Evolutionary conservation across 495 filamentous ascomycete genomes (phyloP), one percentile per base, ranked within the genome.

Genomic region (Aspergillus panamensis): DNA sequence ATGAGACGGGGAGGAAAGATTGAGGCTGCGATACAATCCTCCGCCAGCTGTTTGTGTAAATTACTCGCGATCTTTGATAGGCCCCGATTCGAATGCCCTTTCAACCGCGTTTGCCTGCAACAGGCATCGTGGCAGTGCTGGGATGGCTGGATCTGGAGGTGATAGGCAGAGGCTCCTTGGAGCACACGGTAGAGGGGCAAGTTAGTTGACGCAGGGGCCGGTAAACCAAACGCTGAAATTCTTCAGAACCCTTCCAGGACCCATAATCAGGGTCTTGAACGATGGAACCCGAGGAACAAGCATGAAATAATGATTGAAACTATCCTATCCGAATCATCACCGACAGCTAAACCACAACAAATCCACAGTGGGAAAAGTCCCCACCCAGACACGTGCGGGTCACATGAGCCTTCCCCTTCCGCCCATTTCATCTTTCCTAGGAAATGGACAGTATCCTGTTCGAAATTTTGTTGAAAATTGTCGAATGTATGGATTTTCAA

Each of bases 61-160:
- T 40, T 25, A 2, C 13, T 44, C 19, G 13, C n/a, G 9, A 8
- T 7, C 16, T 14, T 20, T 57, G 35, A 57, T 57, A 57, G 55
- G 55, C 47, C 29, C 3, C 44, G 42, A 13, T 13, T 6, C 8
- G 17, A 40, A 14, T 14, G 32, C 32, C 13, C 21, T 40, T 45
- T 4, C 9, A 44, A n/a, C 33, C 3, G n/a, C 50, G 21, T 40
- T 33, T 35, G 32, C 29, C 40, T 43, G 48, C 25, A 16, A 9
- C 25, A 29, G 42, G 29, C 47, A 43, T 57, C 37, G 47, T 51
- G 55, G 55, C 55, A 32, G 48, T 58, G 55, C 13, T 29, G 32
- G 8, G 2, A 25, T 10, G 48, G 48, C 56, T 58, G 48, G 37
- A 45, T 48, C 19, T 19, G 30, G 56, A 37, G 42, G 48, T 39